phyloP scores from a whole-genome alignment of 768 basidiomycete species.

The Pholiota conissans region DNA sequence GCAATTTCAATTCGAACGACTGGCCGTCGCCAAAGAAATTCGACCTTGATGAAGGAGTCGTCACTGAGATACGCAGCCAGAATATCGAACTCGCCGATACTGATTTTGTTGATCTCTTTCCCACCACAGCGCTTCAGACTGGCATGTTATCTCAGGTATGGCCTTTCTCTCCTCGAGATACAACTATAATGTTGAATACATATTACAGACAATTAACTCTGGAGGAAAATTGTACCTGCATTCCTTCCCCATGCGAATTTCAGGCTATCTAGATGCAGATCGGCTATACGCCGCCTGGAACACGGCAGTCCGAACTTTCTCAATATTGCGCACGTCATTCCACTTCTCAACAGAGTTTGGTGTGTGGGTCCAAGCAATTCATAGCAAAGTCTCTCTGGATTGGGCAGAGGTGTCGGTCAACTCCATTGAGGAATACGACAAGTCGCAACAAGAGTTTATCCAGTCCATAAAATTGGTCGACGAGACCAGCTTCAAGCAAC shows the following conservation, averaged over 20 bases:
- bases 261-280: conserved; percentile 19
- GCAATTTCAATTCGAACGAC: conserved; percentile 1
- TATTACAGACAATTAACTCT: conserved; percentile 28
- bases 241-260: conserved; percentile 27
- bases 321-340: conserved; percentile 49
- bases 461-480: conserved; percentile 20
- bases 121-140: conserved; percentile 44
- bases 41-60: neutral
- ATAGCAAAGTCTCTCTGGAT: conserved; percentile 19
- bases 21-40: neutral
- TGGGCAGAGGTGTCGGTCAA: conserved; percentile 21
- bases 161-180: neutral
- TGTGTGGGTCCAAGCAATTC: conserved; percentile 32
- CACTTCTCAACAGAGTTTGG: conserved; percentile 38
- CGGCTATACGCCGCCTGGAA: conserved; percentile 38
- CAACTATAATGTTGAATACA: neutral
- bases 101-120: conserved; percentile 35
- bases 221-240: conserved; percentile 30
- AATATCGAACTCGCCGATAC: conserved; percentile 19
- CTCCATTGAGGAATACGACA: conserved; percentile 18
- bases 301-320: conserved; percentile 26
- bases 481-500: conserved; percentile 22
- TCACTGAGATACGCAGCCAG: conserved; percentile 11
- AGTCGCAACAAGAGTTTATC: conserved; percentile 17
- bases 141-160: conserved; percentile 52